A percentile compares a stretch with the other conserved stretches of the same genome.
These are phyloP conservation scores for Trichocladium uniseriatum DNA, from an alignment of 495 filamentous ascomycete genomes.

Conservation along the genomic window DNA sequence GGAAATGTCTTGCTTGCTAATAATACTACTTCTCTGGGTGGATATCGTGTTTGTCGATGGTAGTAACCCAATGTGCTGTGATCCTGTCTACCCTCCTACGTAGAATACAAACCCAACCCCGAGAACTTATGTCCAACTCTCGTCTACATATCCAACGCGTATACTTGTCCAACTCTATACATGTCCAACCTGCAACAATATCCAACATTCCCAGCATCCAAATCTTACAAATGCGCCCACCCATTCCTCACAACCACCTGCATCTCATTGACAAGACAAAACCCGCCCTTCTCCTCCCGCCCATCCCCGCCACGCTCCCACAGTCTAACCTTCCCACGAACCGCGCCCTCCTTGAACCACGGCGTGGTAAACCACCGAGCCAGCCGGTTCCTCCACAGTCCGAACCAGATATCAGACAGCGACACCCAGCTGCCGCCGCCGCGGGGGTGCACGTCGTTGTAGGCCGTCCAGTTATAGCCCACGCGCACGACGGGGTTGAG, in stretches of 20 bases:
- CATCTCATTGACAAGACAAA: conserved; percentile 78
- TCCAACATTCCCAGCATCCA: neutral
- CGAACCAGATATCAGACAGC: conserved; percentile 16
- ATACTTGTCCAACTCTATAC: too few relatives aligned
- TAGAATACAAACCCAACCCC: too few relatives aligned
- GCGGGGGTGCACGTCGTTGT: conserved; percentile 32
- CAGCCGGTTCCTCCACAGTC: conserved; percentile 42
- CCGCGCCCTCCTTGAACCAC: conserved; percentile 26
- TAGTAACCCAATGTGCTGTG: neutral
- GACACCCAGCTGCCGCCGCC: conserved; percentile 27
- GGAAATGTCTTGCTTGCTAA: neutral
- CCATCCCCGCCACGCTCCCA: conserved; percentile 34
- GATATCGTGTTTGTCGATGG: neutral
- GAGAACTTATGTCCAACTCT: too few relatives aligned
- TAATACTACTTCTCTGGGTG: neutral
- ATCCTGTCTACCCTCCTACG: too few relatives aligned
- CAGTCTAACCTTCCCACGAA: conserved; percentile 31
- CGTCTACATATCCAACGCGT: too few relatives aligned
- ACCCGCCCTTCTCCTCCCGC: conserved; percentile 44
- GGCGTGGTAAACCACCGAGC: conserved; percentile 21
- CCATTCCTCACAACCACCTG: conserved; percentile 66
- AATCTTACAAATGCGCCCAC: conserved; percentile 61
- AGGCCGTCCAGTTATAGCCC: conserved; percentile 53
- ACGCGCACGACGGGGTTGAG: conserved; percentile 74
- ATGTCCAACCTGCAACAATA: too few relatives aligned